Conservation (phyloP, 176 grass and related monocot genomes). For the Puya raimondii region DNA sequence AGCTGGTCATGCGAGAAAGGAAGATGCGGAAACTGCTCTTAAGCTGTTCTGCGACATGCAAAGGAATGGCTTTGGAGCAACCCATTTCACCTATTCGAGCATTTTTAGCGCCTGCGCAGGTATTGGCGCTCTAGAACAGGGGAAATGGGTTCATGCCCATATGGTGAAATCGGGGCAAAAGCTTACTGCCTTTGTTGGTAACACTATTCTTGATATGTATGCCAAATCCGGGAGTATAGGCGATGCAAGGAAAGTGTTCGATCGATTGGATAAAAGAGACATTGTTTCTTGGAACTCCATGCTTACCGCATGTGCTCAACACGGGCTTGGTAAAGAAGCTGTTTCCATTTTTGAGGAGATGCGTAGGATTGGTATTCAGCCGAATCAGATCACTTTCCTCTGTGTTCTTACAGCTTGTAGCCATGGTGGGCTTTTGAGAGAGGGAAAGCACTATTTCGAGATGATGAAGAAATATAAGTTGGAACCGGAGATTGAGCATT, state of each 20-base stretch:
- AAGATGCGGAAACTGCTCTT: slow-evolving; percentile 32
- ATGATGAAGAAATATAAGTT: slow-evolving; percentile 47
- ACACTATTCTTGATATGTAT: slow-evolving; percentile 66
- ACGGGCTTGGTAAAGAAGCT: slow-evolving; percentile 46
- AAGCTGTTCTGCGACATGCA: slow-evolving; percentile 49
- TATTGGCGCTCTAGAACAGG: slow-evolving; percentile 52
- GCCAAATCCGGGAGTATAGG: slow-evolving; percentile 54
- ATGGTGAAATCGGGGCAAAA: slow-evolving; percentile 56
- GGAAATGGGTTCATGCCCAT: slow-evolving; percentile 67
- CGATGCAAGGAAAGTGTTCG: slow-evolving; percentile 54
- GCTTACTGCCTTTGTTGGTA: slow-evolving; percentile 40
- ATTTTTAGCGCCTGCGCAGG: slow-evolving; percentile 42
- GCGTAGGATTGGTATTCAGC: slow-evolving; percentile 38
- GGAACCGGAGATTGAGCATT: slow-evolving; percentile 48
- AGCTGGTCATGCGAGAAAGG: slow-evolving; percentile 45
- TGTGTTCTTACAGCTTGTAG: slow-evolving; percentile 56
- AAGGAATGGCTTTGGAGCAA: slow-evolving; percentile 33
- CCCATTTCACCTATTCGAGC: slow-evolving; percentile 59
- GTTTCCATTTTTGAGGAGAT: slow-evolving; percentile 47
- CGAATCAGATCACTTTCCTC: slow-evolving; percentile 54
- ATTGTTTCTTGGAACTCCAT: slow-evolving; percentile 66
- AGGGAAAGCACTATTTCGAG: slow-evolving; percentile 53
- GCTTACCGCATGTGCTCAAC: slow-evolving; percentile 50
- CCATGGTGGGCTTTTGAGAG: slow-evolving; percentile 50
- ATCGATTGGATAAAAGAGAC: slow-evolving; percentile 43